phyloP scores from a whole-genome alignment of 1,284 basidiomycete genomes.

The Cutaneotrichosporon cavernicola region DNA sequence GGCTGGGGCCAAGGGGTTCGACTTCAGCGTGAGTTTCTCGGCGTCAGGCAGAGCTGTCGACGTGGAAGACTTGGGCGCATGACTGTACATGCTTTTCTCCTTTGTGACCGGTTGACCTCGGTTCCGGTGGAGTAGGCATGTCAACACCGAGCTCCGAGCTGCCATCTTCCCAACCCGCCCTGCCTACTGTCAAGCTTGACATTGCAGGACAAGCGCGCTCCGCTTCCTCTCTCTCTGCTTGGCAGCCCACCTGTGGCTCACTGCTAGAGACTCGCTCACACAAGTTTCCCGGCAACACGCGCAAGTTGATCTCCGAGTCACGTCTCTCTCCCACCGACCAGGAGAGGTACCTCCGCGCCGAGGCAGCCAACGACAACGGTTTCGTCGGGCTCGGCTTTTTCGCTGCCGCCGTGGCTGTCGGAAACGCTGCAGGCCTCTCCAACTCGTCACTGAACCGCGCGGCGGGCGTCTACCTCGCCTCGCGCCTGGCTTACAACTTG shows the following conservation, averaged over 20 bases:
- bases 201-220: too few species aligned
- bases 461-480: conserved; percentile 34
- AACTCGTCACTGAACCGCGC: conserved; percentile 35
- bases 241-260: background rate
- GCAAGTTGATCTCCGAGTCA: conserved; percentile 79
- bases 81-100: too few species aligned
- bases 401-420: conserved; percentile 39
- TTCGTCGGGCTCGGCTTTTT: conserved; percentile 29
- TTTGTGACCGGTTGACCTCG: too few species aligned
- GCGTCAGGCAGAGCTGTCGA: background rate
- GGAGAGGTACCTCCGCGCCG: conserved; percentile 44
- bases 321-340: conserved; percentile 76
- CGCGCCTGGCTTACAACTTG: conserved; percentile 33
- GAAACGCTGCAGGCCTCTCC: conserved; percentile 38
- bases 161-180: too few species aligned
- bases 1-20: conserved; percentile 18
- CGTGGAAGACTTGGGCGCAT: background rate
- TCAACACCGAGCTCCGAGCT: too few species aligned
- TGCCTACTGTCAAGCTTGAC: too few species aligned
- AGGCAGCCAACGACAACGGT: conserved; percentile 37
- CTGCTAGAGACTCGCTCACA: conserved; percentile 2
- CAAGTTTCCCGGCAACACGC: conserved; percentile 67
- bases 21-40: conserved; percentile 24
- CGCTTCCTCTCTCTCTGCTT: background rate
- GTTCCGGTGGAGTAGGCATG: too few species aligned